Conservation (phyloP, 2,329 filamentous ascomycete species). For the Diaporthe longicolla region DNA sequence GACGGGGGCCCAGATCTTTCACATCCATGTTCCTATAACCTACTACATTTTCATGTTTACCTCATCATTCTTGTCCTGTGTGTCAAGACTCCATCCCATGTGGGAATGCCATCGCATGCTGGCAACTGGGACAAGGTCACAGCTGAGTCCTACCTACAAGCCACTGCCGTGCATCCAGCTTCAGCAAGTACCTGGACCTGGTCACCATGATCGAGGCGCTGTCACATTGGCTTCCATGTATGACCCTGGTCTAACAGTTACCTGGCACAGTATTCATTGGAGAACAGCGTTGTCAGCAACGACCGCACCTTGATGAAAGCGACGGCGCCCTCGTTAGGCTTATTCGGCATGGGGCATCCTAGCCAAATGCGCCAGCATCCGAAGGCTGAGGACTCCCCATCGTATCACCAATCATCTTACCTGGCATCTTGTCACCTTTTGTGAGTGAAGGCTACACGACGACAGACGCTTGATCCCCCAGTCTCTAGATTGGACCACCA, state of each 20-base stretch:
- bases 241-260: neutral
- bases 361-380: neutral
- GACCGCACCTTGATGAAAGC: neutral
- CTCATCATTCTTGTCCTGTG: neutral
- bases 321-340: slow-evolving; percentile 3
- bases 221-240: neutral
- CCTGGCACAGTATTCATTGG: neutral
- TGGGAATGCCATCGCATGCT: neutral
- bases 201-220: neutral
- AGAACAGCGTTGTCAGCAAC: neutral
- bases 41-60: neutral
- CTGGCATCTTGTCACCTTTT: neutral
- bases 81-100: slow-evolving; percentile 1
- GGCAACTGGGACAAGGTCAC: neutral
- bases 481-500: neutral
- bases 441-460: neutral
- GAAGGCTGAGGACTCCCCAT: neutral
- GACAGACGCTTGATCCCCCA: neutral
- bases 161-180: neutral
- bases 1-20: slow-evolving; percentile 20
- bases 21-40: neutral
- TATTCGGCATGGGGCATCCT: neutral
- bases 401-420: neutral
- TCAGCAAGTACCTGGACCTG: neutral
- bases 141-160: neutral